Evolutionary conservation across 257 asterid genomes (phyloP), one percentile per base, ranked within the genome.

Genomic region (Anisodus tanguticus): DNA sequence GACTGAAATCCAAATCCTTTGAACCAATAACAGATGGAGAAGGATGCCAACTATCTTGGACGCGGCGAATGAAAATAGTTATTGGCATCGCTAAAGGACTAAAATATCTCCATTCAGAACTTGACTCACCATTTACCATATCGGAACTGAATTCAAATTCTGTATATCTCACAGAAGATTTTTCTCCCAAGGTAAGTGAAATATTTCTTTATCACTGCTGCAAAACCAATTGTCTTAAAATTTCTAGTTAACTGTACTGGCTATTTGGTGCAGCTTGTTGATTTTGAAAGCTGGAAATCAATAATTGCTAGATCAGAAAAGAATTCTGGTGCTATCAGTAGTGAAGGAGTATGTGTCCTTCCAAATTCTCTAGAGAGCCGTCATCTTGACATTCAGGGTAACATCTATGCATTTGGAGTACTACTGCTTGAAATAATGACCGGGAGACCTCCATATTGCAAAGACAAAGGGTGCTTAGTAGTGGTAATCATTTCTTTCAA

Each of bases 31-130:
- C 90, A 95, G 99, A 95, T 85, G 99, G 94, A 83, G 99, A 97
- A 86, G 96, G 96, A 79, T 93, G 95, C 83, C 98, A 95, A 63
- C 88, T 95, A 86, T 94, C 99, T 83, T 97, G 99, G 99, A 92
- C 96, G 0, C 87, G 98, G 37, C 93, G 99, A 16, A 97, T 97
- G 98, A 97, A 90, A 81, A 94, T 97, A 41, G 88, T 89, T 55
- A 87, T 95, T 13, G 99, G 99, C 83, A 94, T 95, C 62, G 99
- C 98, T 12, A 91, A 92, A 69, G 99, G 98, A 67, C 86, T 97
- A 35, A 93, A 89, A 57, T 93, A 95, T 90, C 97, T 97, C 78
- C 99, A 95, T 88, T 86, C 98, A 0, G 97, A 97, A 84, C 92
- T 93, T 37, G 87, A 90, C 80, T 98, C 98, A 2, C 98, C 98